These are phyloP conservation scores for Mycogone perniciosa DNA, from an alignment of 2,329 filamentous ascomycete genomes.

Conservation along the genomic window DNA sequence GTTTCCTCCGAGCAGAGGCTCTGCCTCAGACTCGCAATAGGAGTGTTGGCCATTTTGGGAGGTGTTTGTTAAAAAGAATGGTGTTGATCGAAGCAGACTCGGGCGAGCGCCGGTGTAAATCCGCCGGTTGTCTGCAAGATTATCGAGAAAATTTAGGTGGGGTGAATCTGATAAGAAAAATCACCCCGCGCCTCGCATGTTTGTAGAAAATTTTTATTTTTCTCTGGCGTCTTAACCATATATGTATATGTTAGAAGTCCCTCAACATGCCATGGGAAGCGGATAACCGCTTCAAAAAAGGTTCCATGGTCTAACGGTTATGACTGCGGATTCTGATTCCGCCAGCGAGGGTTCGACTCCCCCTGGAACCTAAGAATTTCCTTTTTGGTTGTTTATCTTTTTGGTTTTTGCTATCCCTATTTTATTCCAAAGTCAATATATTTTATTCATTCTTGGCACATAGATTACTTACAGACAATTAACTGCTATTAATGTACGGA, in stretches of 20 bases:
- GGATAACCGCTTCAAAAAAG: constrained; percentile 19
- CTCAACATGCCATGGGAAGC: constrained; percentile 19
- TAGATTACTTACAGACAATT: not conserved
- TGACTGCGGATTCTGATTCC: constrained; percentile 34
- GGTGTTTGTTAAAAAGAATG: not conserved
- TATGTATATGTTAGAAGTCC: rapidly evolving
- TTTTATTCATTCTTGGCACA: not conserved
- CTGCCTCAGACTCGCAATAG: constrained; percentile 60
- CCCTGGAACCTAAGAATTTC: constrained; percentile 23
- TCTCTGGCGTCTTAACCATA: not conserved
- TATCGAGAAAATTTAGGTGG: constrained; percentile 30
- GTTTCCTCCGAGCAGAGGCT: constrained; percentile 74
- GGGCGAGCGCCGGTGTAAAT: not conserved
- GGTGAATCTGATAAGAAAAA: constrained; percentile 20
- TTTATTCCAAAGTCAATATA: not conserved
- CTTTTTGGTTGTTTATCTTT: constrained; percentile 14
- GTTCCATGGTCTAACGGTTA: constrained; percentile 33
- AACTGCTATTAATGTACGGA: too few species aligned
- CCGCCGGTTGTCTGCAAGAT: constrained; percentile 1
- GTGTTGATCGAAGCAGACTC: constrained; percentile 2
- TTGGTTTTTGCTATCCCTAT: not conserved
- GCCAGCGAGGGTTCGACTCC: constrained; percentile 34
- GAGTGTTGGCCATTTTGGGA: constrained; percentile 28
- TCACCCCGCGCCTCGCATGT: constrained; percentile 7
- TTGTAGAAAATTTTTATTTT: not conserved